Conservation (phyloP, 768 basidiomycete species). For the Pholiota conissans region DNA sequence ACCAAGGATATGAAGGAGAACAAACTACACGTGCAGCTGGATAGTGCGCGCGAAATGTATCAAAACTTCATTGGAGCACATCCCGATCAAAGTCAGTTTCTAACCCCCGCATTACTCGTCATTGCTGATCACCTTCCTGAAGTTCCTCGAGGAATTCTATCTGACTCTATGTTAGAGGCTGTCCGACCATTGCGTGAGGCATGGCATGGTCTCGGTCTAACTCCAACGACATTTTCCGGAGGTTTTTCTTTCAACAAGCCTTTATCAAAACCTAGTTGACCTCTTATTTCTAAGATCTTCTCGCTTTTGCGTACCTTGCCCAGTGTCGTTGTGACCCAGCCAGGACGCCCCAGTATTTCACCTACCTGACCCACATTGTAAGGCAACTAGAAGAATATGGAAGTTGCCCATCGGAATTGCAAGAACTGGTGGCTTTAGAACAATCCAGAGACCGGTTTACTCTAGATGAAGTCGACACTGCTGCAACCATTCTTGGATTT, state of each 20-base stretch:
- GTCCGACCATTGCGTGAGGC: conserved; percentile 38
- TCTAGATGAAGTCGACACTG: conserved; percentile 48
- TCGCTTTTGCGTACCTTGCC: conserved; percentile 77
- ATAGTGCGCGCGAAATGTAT: conserved; percentile 68
- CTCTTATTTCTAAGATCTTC: conserved; percentile 48
- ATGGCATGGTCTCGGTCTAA: conserved; percentile 61
- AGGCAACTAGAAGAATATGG: conserved; percentile 48
- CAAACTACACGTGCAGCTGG: conserved; percentile 36
- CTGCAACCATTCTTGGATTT: conserved; percentile 61
- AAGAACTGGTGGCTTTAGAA: conserved; percentile 61
- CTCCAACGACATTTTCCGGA: conserved; percentile 61
- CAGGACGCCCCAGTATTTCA: conserved; percentile 64
- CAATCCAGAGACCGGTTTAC: conserved; percentile 66
- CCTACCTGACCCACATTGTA: conserved; percentile 52
- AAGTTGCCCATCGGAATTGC: conserved; percentile 47
- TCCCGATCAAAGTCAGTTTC: conserved; percentile 66
- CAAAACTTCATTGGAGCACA: conserved; percentile 76
- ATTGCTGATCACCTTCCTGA: no score
- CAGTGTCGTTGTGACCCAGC: conserved; percentile 81
- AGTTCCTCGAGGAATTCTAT: conserved; percentile 57
- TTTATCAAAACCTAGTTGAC: conserved; percentile 1
- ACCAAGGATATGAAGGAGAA: conserved; percentile 44
- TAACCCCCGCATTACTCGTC: no score
- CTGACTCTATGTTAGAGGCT: conserved; percentile 35
- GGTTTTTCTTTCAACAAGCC: conserved; percentile 40